A percentile compares a stretch with the other conserved stretches of the same genome.
These are phyloP conservation scores for Annulohypoxylon moriforme DNA, from an alignment of 495 filamentous ascomycete genomes.

Conservation along the genomic window DNA sequence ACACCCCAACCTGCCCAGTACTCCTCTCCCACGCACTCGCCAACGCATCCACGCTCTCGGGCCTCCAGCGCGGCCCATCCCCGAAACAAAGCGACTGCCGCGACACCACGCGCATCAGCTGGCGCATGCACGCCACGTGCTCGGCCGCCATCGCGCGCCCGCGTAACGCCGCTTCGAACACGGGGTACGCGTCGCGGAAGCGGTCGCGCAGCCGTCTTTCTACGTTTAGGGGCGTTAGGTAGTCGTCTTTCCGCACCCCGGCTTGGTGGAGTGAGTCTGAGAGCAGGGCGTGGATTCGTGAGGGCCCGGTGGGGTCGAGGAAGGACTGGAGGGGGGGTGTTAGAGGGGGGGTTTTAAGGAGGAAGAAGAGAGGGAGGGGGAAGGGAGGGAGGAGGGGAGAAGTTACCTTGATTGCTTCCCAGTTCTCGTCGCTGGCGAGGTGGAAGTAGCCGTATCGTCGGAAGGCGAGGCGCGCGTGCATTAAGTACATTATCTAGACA, in stretches of 20 bases:
- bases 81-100: conserved; percentile 32
- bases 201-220: conserved; percentile 24
- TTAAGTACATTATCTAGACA: conserved; percentile 25
- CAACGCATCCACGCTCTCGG: conserved; percentile 21
- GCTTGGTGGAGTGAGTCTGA: background rate
- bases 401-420: conserved; percentile 20
- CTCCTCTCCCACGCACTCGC: conserved; percentile 19
- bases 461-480: conserved; percentile 36
- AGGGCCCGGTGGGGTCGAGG: conserved; percentile 2
- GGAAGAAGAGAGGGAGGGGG: background rate
- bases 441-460: conserved; percentile 31
- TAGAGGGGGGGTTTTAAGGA: background rate
- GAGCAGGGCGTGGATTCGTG: background rate
- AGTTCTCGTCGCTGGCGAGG: background rate
- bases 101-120: conserved; percentile 27
- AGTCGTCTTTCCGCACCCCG: conserved; percentile 28
- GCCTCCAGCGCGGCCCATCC: conserved; percentile 34
- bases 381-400: background rate
- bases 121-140: conserved; percentile 33
- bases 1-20: background rate
- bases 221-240: conserved; percentile 24
- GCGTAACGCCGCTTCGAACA: conserved; percentile 32
- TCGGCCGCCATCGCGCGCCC: conserved; percentile 21
- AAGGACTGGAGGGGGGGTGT: conserved; percentile 1
- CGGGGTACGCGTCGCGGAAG: conserved; percentile 32